Conservation (phyloP, 2,329 filamentous ascomycete genomes). For the Cladosporium colombiae region DNA sequence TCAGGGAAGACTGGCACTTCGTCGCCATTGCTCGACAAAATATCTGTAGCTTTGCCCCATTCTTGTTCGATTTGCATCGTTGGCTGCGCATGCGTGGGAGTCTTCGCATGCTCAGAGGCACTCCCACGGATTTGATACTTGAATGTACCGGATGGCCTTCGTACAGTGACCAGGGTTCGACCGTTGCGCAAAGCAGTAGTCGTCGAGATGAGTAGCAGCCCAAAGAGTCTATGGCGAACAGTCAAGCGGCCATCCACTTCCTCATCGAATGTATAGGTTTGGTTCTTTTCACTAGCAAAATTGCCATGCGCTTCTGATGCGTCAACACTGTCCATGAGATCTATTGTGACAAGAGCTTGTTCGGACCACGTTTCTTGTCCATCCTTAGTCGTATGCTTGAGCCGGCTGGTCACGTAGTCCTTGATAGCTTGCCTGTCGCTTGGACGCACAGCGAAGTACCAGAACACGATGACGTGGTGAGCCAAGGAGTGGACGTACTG, state of each 20-base stretch:
- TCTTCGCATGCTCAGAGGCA: constrained; percentile 8
- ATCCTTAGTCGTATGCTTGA: constrained; percentile 73
- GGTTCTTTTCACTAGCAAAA: constrained; percentile 8
- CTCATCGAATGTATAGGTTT: constrained; percentile 53
- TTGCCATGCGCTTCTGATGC: constrained; percentile 24
- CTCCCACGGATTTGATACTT: constrained; percentile 15
- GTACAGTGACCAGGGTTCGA: constrained; percentile 36
- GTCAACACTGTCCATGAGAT: constrained; percentile 59
- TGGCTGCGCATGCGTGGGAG: constrained; percentile 12
- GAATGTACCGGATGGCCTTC: constrained; percentile 35
- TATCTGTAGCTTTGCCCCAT: constrained; percentile 7
- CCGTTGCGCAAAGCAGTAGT: constrained; percentile 60
- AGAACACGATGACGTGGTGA: constrained; percentile 94
- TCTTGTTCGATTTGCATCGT: constrained; percentile 17
- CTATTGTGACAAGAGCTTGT: constrained; percentile 88
- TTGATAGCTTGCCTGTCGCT: constrained; percentile 82
- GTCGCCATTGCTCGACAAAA: constrained; percentile 15
- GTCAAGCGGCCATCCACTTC: constrained; percentile 66
- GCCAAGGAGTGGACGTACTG: constrained; percentile 87
- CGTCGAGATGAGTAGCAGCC: constrained; percentile 72
- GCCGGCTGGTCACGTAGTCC: constrained; percentile 83
- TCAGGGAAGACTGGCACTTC: constrained; percentile 34
- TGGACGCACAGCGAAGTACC: constrained; percentile 89
- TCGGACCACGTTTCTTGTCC: constrained; percentile 80
- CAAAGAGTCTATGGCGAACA: constrained; percentile 70